Base-by-base conservation (phyloP, 1,284 basidiomycete genomes). In the Fomes fomentarius region DNA sequence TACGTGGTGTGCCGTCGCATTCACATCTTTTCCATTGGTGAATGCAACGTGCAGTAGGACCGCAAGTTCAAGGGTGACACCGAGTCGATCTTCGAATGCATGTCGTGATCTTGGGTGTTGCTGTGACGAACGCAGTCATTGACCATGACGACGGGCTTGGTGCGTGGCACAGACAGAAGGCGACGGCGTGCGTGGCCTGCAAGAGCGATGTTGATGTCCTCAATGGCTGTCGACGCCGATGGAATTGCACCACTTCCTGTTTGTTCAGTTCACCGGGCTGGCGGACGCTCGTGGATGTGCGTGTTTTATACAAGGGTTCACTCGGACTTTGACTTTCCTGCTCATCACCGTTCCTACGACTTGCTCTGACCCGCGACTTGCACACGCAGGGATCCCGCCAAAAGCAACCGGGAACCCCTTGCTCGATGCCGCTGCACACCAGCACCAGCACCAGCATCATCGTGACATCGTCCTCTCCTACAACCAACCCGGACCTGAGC, bases 81-180 rank as follows among this genome's bases (percentile, higher is more conserved):
- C 52, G 93, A 97, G 73, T 85, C 87, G 1, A 89, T 97, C 38
- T 94, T 96, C 63, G 92, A 94, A 66, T 78, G 91, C 22, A 84
- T 96, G 74, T 72, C 75, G 38, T 77, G 93, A 28, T 71, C 76
- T 4, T 72, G 77, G 42, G 45, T 19, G 50, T 45, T 4, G 67
- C 70, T 7, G 69, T 88, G 22, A 80, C 77, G 41, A 80, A 83
- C 7, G 91, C 88, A 0, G 87, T 94, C 1, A 86, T 94, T 26
- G 94, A 96, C 67, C 88, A 92, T 63, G 91, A 93, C 12, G 91
- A 92, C 66, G n/a, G n/a, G n/a, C 89, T 93, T 0, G 74, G 76
- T 2, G 80, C 83, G 26, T 92, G 92, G 86, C 89, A 93, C 65
- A 92, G 91, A 5, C 76, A 83, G 39, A 94, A 92, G 69, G 92